A percentile compares a stretch with the other conserved stretches of the same genome.
Conservation (phyloP, 441 rosid species). For the Gossypium aridum region DNA sequence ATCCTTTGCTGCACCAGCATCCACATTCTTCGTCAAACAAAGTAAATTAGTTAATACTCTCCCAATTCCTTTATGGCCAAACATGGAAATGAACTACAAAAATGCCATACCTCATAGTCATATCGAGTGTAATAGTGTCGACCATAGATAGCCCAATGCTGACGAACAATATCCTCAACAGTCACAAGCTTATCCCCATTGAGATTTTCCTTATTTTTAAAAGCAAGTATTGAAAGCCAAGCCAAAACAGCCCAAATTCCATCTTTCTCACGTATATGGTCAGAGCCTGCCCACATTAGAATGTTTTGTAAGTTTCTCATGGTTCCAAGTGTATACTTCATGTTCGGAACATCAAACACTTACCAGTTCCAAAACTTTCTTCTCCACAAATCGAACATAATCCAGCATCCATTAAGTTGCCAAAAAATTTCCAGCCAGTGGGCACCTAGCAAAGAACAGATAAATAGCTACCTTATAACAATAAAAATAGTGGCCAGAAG, state of each 20-base stretch:
- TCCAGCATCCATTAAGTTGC: constrained; percentile 98
- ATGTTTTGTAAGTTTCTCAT: background rate
- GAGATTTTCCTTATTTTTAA: constrained; percentile 66
- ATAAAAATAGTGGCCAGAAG: background rate
- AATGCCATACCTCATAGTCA: constrained; percentile 77
- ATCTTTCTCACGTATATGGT: constrained; percentile 95
- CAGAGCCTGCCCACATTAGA: constrained; percentile 56
- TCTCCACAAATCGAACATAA: constrained; percentile 93
- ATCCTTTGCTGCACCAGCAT: constrained; percentile 83
- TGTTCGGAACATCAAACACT: constrained; percentile 15
- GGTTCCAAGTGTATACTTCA: background rate
- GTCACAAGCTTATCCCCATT: constrained; percentile 66
- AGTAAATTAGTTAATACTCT: constrained; percentile 19
- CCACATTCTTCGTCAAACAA: constrained; percentile 69
- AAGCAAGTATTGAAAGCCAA: constrained; percentile 91
- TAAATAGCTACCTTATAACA: constrained; percentile 3
- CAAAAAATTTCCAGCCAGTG: constrained; percentile 98
- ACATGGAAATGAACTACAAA: background rate
- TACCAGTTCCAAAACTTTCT: constrained; percentile 99
- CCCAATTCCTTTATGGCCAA: constrained; percentile 5
- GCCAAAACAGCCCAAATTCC: constrained; percentile 99
- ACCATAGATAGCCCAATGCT: constrained; percentile 88
- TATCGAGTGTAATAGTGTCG: constrained; percentile 97
- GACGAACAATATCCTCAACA: constrained; percentile 88
- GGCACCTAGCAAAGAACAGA: constrained; percentile 54